Conservation (phyloP, 1,284 basidiomycete genomes). For the Porodaedalea pini region DNA sequence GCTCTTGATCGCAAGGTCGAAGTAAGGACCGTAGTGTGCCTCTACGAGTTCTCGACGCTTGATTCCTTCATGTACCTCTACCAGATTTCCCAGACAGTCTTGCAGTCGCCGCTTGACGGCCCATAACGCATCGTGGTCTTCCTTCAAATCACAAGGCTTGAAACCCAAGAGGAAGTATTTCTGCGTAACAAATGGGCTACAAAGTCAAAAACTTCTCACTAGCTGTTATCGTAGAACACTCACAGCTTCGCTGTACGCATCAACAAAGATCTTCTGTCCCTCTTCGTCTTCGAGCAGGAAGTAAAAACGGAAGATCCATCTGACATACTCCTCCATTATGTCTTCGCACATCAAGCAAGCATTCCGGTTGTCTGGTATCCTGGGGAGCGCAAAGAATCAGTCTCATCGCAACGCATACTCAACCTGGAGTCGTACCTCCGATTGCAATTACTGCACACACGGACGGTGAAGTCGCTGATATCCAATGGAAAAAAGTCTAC, state of each 20-base stretch:
- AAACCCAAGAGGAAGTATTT: constrained; percentile 16
- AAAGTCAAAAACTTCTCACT: neutral
- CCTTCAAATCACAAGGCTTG: constrained; percentile 14
- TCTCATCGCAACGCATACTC: neutral
- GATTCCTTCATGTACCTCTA: constrained; percentile 19
- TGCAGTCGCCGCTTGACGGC: constrained; percentile 6
- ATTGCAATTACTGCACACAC: constrained; percentile 51
- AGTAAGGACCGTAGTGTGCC: constrained; percentile 11
- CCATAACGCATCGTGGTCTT: constrained; percentile 1
- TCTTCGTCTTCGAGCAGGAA: constrained; percentile 49
- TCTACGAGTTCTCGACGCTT: constrained; percentile 11
- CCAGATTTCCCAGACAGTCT: constrained; percentile 15
- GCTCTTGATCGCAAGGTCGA: constrained; percentile 18
- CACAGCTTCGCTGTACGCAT: constrained; percentile 39
- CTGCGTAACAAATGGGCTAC: neutral
- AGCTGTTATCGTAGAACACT: neutral
- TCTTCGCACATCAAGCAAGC: constrained; percentile 52
- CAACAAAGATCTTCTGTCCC: constrained; percentile 39
- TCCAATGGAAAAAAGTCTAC: constrained; percentile 53
- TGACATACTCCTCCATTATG: constrained; percentile 44
- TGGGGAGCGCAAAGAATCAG: constrained; percentile 28
- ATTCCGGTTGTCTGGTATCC: constrained; percentile 40
- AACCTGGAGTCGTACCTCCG: constrained; percentile 35
- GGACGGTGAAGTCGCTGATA: constrained; percentile 43
- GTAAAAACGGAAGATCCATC: constrained; percentile 45